A percentile compares a stretch with the other conserved stretches of the same genome.
phyloP scores from a whole-genome alignment of 768 basidiomycete genomes.

The Leucosporidium yakuticum region DNA sequence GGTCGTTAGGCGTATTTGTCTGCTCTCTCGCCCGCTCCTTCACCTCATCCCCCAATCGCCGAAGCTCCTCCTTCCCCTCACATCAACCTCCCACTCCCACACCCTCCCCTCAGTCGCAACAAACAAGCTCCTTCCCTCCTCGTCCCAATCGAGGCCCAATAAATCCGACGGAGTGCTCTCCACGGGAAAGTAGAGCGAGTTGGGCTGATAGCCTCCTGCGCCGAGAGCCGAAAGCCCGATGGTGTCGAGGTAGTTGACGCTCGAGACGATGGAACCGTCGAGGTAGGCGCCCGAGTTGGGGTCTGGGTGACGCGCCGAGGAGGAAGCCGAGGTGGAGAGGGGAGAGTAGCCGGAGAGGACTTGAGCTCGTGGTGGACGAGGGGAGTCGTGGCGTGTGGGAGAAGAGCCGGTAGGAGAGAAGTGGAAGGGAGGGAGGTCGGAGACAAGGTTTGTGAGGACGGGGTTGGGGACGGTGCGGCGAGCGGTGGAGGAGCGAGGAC shows the following conservation, averaged over 20 bases:
- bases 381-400: neutral
- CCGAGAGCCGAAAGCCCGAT: neutral
- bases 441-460: too few relatives aligned
- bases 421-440: neutral
- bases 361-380: neutral
- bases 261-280: neutral
- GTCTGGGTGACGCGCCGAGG: neutral
- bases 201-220: neutral
- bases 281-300: neutral
- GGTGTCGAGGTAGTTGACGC: neutral
- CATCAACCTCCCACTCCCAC: conserved; percentile 31
- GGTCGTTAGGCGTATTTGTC: neutral
- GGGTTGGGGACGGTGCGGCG: too few relatives aligned
- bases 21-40: neutral
- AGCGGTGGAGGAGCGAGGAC: too few relatives aligned
- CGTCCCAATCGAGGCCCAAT: conserved; percentile 30
- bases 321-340: neutral
- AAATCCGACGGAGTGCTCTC: conserved; percentile 18
- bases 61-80: conserved; percentile 9
- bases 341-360: neutral
- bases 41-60: conserved; percentile 3
- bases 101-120: conserved; percentile 21
- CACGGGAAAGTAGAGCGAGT: conserved; percentile 20
- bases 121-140: conserved; percentile 19
- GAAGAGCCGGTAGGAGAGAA: neutral